Percentiles rank a stretch among this genome's conserved stretches.
Evolutionary conservation across 345 rosid species (phyloP).

Genomic region (Noccaea bulbosa): DNA sequence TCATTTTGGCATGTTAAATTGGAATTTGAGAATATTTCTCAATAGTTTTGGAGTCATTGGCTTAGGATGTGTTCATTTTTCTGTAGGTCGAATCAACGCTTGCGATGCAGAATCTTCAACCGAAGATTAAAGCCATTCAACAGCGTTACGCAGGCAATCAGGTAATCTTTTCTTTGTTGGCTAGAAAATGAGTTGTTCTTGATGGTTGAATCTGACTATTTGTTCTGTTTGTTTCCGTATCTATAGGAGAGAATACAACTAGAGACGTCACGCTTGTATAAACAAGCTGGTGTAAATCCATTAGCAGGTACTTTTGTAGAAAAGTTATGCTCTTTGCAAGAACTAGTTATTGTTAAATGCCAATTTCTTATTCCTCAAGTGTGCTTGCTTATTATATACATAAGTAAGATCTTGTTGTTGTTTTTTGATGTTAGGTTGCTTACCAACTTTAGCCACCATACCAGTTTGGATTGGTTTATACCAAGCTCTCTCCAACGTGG

Average conservation of each 20-base stretch:
- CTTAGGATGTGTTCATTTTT: background rate
- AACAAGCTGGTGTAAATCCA: slow-evolving; percentile 98
- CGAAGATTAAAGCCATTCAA: slow-evolving; percentile 95
- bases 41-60: slow-evolving; percentile 1
- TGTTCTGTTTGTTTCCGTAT: slow-evolving; percentile 12
- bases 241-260: slow-evolving; percentile 95
- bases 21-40: slow-evolving; percentile 1
- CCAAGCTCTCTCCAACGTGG: slow-evolving; percentile 98
- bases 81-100: slow-evolving; percentile 91
- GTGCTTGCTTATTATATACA: slow-evolving; percentile 30
- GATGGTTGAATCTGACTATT: slow-evolving; percentile 14
- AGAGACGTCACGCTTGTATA: slow-evolving; percentile 89
- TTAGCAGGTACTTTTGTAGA: slow-evolving; percentile 66
- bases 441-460: slow-evolving; percentile 90
- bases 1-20: background rate
- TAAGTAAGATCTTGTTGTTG: slow-evolving; percentile 22
- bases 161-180: slow-evolving; percentile 45
- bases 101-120: slow-evolving; percentile 98
- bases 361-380: background rate
- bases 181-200: background rate
- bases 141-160: slow-evolving; percentile 98
- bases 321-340: background rate
- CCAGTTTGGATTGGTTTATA: slow-evolving; percentile 99
- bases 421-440: slow-evolving; percentile 63
- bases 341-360: background rate